Base-by-base conservation (phyloP, 225 moss, liverwort and hornwort species). In the Pseudisothecium myosuroides region DNA sequence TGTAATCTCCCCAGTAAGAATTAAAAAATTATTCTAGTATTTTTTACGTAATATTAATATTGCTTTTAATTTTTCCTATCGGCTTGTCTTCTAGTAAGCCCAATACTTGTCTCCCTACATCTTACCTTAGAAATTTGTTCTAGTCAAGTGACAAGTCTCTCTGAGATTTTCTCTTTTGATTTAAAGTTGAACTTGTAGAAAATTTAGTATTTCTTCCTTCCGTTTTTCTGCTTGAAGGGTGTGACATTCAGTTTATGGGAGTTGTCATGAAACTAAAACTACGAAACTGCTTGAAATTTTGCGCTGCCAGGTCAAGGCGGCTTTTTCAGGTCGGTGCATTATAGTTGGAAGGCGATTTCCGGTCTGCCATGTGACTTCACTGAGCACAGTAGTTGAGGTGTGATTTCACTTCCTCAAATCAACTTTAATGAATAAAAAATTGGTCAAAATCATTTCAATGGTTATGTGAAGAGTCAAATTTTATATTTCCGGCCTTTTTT, bases 271-370 rank as follows among this genome's bases (percentile, higher is more conserved):
- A 85, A 39, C 80, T 54, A 79, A 60, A 69, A 41, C 55, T 47
- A 78, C 79, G 83, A 80, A 81, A 80, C 16, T 67, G 34, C 39
- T 80, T 84, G 45, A 58, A 88, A 63, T 77, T 89, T 50, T 80
- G 86, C 80, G 62, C 43, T 93, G 77, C 52, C 94, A 99, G 98
- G 96, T 99, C 62, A 95, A 96, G 87, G 93, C 90, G 83, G 94
- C 90, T 82, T 99, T 99, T 78, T 90, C 91, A 56, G 97, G 97
- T 39, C 95, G 92, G 85, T 93, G 96, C 93, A 94, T 92, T 74
- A 97, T 99, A 88, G 97, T 99, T 82, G 99, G 99, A 59, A 96
- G 93, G 90, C 93, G 97, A 69, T 97, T 99, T 89, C 99, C 99
- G 17, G 94, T 99, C 62, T 99, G 99, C 88, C 97, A 96, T 83